Percentiles rank a stretch among this genome's conserved stretches.
phyloP scores from a whole-genome alignment of 139 green algal species.

The Limnomonas spitsbergensis region DNA sequence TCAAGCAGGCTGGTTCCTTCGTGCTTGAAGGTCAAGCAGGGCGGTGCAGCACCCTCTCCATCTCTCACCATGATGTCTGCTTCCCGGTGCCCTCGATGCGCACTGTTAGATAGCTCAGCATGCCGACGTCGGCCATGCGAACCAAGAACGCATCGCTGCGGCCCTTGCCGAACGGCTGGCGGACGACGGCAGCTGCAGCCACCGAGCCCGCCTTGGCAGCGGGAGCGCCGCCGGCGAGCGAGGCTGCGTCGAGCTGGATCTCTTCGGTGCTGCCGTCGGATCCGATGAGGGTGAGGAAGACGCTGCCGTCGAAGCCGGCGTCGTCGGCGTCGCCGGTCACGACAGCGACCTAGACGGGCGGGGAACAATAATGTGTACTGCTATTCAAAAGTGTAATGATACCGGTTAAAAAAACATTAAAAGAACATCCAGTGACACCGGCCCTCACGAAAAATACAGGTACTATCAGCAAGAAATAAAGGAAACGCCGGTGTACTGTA shows the following conservation, averaged over 20 bases:
- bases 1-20: no score
- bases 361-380: no score
- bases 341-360: constrained; percentile 17
- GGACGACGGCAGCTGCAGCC: not conserved
- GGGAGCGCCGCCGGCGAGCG: not conserved
- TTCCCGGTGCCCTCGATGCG: constrained; percentile 2
- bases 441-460: no score
- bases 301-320: constrained; percentile 15
- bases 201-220: not conserved
- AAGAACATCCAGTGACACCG: no score
- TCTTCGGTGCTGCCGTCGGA: constrained; percentile 11
- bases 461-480: no score
- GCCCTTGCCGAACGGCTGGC: not conserved
- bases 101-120: not conserved
- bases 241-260: not conserved
- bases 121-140: constrained; percentile 11
- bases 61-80: not conserved
- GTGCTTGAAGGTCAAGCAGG: no score
- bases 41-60: not conserved
- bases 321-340: not conserved
- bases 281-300: constrained; percentile 15
- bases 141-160: constrained; percentile 2
- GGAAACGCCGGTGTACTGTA: no score
- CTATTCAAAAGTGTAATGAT: no score
- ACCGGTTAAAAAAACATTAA: no score